A percentile compares a stretch with the other conserved stretches of the same genome.
phyloP scores from a whole-genome alignment of 176 grass and related monocot genomes.

The Zizania latifolia region DNA sequence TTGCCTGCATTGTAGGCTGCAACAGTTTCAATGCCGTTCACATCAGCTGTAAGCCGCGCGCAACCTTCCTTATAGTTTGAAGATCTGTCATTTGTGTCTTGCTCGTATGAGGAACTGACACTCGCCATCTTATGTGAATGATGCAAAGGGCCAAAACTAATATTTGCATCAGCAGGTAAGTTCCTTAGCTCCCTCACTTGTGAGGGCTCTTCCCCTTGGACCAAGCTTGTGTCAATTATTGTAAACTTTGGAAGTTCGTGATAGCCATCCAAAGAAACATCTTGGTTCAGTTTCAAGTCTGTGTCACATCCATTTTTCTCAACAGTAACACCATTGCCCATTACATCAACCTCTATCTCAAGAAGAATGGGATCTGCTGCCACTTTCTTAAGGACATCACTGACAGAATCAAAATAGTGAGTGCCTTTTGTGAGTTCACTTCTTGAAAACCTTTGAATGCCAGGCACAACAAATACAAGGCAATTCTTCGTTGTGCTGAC shows the following conservation, averaged over 20 bases:
- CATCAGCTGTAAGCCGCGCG: conserved; percentile 24
- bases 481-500: conserved; percentile 50
- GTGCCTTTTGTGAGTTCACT: conserved; percentile 66
- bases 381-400: conserved; percentile 79
- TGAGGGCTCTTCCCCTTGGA: conserved; percentile 53
- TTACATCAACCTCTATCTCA: conserved; percentile 53
- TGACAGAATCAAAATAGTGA: conserved; percentile 92
- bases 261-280: conserved; percentile 37
- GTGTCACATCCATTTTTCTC: conserved; percentile 29
- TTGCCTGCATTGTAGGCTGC: conserved; percentile 1
- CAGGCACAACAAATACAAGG: conserved; percentile 58
- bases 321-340: conserved; percentile 9
- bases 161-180: conserved; percentile 57
- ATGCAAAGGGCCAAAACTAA: conserved; percentile 25
- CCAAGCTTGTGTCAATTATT: conserved; percentile 82
- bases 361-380: conserved; percentile 59
- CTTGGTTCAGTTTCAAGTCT: conserved; percentile 32
- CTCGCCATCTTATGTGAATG: conserved; percentile 32
- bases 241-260: conserved; percentile 74
- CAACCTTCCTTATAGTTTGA: conserved; percentile 25
- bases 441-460: conserved; percentile 79
- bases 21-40: conserved; percentile 24
- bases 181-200: conserved; percentile 68
- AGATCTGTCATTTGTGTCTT: conserved; percentile 42
- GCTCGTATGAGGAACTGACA: conserved; percentile 47